Percentiles rank a stretch among this genome's conserved stretches.
Evolutionary conservation across 768 basidiomycete species (phyloP).

Genomic region (Rubroboletus satanas): DNA sequence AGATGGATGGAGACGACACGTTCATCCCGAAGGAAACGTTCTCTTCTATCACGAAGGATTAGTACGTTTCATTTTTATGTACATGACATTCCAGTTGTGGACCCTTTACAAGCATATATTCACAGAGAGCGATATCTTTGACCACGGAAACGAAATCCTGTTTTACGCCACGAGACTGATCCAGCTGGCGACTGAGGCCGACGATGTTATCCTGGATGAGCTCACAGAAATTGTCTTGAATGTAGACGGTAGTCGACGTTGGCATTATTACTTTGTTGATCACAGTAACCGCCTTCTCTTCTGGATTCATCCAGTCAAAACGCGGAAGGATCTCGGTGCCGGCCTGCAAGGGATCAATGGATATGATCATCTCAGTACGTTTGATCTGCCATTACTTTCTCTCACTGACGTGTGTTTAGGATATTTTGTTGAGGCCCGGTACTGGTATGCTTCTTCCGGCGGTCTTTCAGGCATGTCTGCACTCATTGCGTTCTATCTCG

Average conservation of each 20-base stretch:
- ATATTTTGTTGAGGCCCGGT: constrained; percentile 12
- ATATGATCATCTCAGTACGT: constrained; percentile 13
- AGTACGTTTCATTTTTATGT: neutral
- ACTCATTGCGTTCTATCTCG: neutral
- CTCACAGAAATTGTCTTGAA: constrained; percentile 11
- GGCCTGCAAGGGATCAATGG: constrained; percentile 5
- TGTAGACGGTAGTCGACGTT: neutral
- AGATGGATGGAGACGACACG: constrained; percentile 10
- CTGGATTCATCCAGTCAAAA: constrained; percentile 4
- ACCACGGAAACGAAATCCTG: neutral
- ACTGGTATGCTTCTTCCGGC: constrained; percentile 7
- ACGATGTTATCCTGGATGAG: neutral
- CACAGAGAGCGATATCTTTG: constrained; percentile 9
- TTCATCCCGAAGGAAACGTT: constrained; percentile 13
- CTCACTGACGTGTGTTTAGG: constrained; percentile 3
- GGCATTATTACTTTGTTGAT: constrained; percentile 19
- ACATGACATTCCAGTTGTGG: neutral
- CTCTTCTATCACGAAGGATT: constrained; percentile 15
- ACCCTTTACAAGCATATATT: constrained; percentile 9
- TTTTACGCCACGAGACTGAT: constrained; percentile 6
- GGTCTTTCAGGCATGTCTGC: neutral
- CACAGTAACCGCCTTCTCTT: constrained; percentile 14
- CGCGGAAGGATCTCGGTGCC: neutral
- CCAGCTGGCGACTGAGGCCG: neutral
- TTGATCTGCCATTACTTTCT: neutral